Percentiles rank a stretch among this genome's conserved stretches.
These are phyloP conservation scores for Pseudogymnoascus sp. DNA, from an alignment of 2,329 filamentous ascomycete genomes.

Conservation along the genomic window DNA sequence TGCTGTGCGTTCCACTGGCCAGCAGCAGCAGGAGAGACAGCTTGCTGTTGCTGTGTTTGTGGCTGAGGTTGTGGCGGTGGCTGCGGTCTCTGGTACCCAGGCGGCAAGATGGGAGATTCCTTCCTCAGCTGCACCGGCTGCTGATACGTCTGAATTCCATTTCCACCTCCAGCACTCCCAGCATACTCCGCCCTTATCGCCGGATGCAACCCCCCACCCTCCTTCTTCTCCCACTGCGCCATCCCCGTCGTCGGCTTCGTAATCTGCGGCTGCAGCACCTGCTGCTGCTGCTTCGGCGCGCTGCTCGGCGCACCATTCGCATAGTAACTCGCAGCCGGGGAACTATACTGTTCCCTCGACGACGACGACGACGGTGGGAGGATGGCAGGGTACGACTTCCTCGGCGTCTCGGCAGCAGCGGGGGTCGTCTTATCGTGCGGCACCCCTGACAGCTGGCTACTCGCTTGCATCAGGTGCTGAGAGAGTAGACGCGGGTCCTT, in stretches of 20 bases:
- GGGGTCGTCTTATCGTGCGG: neutral
- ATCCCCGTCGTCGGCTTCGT: neutral
- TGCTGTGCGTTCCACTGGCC: neutral
- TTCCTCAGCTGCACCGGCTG: neutral
- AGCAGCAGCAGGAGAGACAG: neutral
- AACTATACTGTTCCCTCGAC: constrained; percentile 12
- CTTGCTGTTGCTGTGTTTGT: neutral
- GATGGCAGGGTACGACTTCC: constrained; percentile 15
- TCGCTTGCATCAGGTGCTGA: neutral
- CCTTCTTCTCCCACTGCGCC: constrained; percentile 23
- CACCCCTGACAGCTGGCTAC: neutral
- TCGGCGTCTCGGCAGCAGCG: neutral
- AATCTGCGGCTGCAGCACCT: constrained; percentile 11
- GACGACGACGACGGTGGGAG: neutral
- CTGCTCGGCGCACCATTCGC: constrained; percentile 11
- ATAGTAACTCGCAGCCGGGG: constrained; percentile 1
- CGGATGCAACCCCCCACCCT: constrained; percentile 28
- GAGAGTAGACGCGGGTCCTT: constrained; percentile 3
- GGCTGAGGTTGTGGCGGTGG: neutral
- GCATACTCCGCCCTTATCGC: constrained; percentile 31
- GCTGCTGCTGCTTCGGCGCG: constrained; percentile 12
- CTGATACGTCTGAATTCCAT: neutral
- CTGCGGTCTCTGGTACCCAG: neutral
- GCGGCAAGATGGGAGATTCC: neutral
- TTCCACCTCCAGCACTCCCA: neutral